These are phyloP conservation scores for Globisporangium cylindrosporum DNA, from an alignment of 352 stramenopile species.

Conservation along the genomic window DNA sequence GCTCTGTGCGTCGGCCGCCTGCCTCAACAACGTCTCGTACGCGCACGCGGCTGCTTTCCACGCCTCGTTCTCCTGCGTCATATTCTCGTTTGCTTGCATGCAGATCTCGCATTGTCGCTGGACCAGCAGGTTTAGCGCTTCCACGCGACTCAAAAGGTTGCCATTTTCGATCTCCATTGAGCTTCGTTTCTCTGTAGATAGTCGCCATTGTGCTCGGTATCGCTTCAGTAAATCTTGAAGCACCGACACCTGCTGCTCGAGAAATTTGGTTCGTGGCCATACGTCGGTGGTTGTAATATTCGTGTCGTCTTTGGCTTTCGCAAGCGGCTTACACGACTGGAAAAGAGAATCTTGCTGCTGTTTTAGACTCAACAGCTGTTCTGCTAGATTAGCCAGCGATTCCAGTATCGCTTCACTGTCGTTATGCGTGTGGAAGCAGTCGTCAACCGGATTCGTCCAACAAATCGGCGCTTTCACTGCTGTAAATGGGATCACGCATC, in stretches of 20 bases:
- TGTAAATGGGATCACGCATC: constrained; percentile 7
- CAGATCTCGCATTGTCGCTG: constrained; percentile 30
- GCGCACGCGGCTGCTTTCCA: constrained; percentile 41
- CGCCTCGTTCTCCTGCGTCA: constrained; percentile 32
- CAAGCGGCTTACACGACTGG: constrained; percentile 15
- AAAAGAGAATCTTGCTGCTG: constrained; percentile 27
- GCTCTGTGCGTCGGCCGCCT: constrained; percentile 18
- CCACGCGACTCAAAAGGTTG: constrained; percentile 37
- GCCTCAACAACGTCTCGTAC: constrained; percentile 41
- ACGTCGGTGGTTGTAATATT: constrained; percentile 22
- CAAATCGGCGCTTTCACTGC: constrained; percentile 16
- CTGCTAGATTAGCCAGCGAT: constrained; percentile 36
- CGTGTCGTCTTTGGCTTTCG: constrained; percentile 8
- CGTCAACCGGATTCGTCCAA: constrained; percentile 21
- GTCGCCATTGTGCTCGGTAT: constrained; percentile 52
- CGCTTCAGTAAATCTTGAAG: constrained; percentile 48
- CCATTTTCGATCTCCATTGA: constrained; percentile 38
- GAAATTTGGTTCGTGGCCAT: constrained; percentile 31
- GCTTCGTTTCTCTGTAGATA: constrained; percentile 26
- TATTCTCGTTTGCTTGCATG: constrained; percentile 23
- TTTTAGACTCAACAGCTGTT: constrained; percentile 47
- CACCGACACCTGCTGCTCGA: constrained; percentile 49
- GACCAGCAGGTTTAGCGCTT: constrained; percentile 29
- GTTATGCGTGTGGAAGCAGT: constrained; percentile 42
- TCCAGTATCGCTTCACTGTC: constrained; percentile 46